Base-by-base conservation (phyloP, 768 basidiomycete genomes). In the Naganishia onofrii region DNA sequence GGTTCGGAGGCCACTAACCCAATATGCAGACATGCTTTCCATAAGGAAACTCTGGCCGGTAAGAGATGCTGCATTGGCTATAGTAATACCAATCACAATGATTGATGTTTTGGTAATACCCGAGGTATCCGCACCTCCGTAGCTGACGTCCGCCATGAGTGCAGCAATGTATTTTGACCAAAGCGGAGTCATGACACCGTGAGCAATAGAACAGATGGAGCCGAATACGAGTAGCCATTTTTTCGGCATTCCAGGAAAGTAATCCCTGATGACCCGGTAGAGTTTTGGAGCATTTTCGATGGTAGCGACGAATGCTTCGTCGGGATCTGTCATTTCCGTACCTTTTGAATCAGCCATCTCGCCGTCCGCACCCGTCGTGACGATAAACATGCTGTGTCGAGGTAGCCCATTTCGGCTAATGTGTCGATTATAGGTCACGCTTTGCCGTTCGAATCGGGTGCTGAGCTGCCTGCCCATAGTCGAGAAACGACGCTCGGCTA, bases 81-180 rank as follows among this genome's bases (percentile, higher is more conserved):
- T 87, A 0, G 91, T 90, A 65, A 92, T 80, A 8, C 85, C 85
- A 36, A 98, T 86, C 32, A 84, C 79, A 67, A 82, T 79, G 12
- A 76, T 19, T 17, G 76, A 76, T 66, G 75, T 74, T 26, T 53
- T 70, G 19, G 75, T 75, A 12, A 81, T 67, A 7, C 67, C 70
- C 0, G 65, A 38, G 0, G 71, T 65, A 46, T 77, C 78, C n/a
- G 70, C 63, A 1, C 80, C 82, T 34, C 81, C 80, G 3, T 69
- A 58, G 13, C 81, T 81, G 57, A 83, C 83, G 0, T 89, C 73
- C 9, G 78, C 53, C 74, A 95, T 85, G 17, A 98, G 85, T 9
- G 85, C 85, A 10, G 92, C 90, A 75, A 96, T 88, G 72, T 93
- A 85, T 83, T 85, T 92, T 1, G 95, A 93, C 84, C 97, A 99